Conservation (phyloP, 495 filamentous ascomycete species). For the Trichocladium antarcticum region DNA sequence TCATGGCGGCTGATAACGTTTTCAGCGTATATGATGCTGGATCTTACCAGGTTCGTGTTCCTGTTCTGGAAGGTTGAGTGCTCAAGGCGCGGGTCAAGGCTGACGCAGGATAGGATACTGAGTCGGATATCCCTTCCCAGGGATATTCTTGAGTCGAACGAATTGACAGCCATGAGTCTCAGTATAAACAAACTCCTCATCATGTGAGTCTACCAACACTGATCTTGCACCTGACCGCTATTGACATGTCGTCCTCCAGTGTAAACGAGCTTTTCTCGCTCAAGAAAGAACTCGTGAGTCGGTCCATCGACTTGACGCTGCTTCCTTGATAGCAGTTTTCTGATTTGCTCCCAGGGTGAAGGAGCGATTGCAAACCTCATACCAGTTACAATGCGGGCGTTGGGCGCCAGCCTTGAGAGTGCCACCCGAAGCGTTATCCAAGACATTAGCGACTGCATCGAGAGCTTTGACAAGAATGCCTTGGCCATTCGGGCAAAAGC, state of each 20-base stretch:
- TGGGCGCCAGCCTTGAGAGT: background rate
- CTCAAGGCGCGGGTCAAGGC: background rate
- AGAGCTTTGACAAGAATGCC: conserved; percentile 1
- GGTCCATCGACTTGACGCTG: no score
- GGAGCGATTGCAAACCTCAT: conserved; percentile 8
- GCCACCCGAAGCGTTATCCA: background rate
- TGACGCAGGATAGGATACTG: conserved; percentile 1
- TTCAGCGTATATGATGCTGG: conserved; percentile 9
- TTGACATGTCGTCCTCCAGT: background rate
- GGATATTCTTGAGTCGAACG: background rate
- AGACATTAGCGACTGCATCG: background rate
- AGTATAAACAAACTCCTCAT: conserved; percentile 7
- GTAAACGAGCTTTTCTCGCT: conserved; percentile 18
- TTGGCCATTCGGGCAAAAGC: background rate
- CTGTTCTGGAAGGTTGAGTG: background rate
- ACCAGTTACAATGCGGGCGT: conserved; percentile 6
- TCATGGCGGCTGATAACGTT: conserved; percentile 7
- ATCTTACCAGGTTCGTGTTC: background rate
- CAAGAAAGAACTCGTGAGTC: conserved; percentile 17
- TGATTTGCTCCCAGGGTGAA: conserved; percentile 6
- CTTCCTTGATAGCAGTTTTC: background rate
- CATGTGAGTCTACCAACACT: conserved; percentile 4
- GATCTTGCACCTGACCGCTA: background rate
- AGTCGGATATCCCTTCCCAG: background rate
- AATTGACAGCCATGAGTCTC: background rate